These are phyloP conservation scores for Sinapis alba DNA, from an alignment of 441 rosid genomes.

Conservation along the genomic window DNA sequence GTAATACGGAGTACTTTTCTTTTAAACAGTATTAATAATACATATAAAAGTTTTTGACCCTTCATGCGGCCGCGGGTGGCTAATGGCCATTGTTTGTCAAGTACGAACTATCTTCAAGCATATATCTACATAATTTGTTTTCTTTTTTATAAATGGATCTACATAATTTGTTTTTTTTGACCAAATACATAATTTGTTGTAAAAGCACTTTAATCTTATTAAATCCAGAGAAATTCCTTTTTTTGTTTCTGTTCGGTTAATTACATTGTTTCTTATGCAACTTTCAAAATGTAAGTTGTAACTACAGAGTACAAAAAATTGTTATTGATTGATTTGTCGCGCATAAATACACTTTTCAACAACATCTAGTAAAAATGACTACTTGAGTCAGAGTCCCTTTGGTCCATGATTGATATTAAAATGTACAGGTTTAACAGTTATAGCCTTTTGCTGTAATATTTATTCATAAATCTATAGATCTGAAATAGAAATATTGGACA, in stretches of 20 bases:
- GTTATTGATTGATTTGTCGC: neutral
- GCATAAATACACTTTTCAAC: neutral
- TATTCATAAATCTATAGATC: neutral
- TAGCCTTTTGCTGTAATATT: neutral
- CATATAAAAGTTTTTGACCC: too few relatives aligned
- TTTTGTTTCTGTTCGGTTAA: neutral
- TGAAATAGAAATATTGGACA: neutral
- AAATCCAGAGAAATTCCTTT: neutral
- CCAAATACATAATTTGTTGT: neutral
- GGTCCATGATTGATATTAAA: neutral
- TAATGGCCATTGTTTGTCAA: slow-evolving; percentile 7
- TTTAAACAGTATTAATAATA: too few relatives aligned
- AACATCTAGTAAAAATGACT: neutral
- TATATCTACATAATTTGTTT: neutral
- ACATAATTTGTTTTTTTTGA: too few relatives aligned
- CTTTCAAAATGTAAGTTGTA: neutral
- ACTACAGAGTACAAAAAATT: neutral
- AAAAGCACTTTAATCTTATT: neutral
- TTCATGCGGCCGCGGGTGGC: slow-evolving; percentile 17
- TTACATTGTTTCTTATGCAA: neutral
- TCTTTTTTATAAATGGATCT: too few relatives aligned
- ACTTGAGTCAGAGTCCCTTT: neutral
- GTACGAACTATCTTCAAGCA: neutral
- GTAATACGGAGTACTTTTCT: too few relatives aligned
- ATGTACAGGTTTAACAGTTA: neutral